Base-by-base conservation (phyloP, 768 basidiomycete genomes). In the Psilocybe cyanescens region DNA sequence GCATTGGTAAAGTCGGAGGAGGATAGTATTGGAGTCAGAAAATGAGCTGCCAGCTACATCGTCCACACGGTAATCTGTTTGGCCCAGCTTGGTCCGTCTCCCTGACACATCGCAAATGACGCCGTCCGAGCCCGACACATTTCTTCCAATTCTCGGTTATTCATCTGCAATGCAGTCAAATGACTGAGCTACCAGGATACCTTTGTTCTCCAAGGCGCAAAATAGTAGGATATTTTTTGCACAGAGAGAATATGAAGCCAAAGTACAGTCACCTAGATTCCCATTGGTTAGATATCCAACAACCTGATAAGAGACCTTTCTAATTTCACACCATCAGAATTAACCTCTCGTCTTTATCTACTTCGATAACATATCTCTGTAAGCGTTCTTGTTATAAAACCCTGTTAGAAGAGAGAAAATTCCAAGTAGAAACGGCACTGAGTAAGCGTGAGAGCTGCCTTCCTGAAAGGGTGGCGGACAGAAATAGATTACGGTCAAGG, bases 1-100 rank as follows among this genome's bases (percentile, higher is more conserved):
- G 81, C 89, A 92, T 92, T 53, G 28, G n/a, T 35, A 55, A 55
- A 57, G 49, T n/a, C 39, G 56, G 33, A 53, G 48, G 56, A 48
- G 47, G 58, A 24, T 31, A 35, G 55, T 58, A 39, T 54, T 30
- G 16, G 41, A 57, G 55, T 29, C 41, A 19, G 48, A 41, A 35
- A 51, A 44, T 29, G 44, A 17, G 56, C 46, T 60, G 61, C 61
- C 61, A 62, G 61, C 64, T 65, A 39, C 44, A 51, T 44, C 47
- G 29, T 54, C 60, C 56, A 56, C 53, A 39, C 51, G 53, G 59
- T 66, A 62, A 66, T 66, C 62, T 66, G 65, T 66, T 66, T 66
- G 57, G 45, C 52, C 41, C 44, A 37, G 46, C 52, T 58, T 66
- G 59, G 37, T 45, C 41, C 11, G 30, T 51, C 50, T 29, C 50